Evolutionary conservation across 257 asterid species (phyloP).

Genomic region (Gynochthodes officinalis): DNA sequence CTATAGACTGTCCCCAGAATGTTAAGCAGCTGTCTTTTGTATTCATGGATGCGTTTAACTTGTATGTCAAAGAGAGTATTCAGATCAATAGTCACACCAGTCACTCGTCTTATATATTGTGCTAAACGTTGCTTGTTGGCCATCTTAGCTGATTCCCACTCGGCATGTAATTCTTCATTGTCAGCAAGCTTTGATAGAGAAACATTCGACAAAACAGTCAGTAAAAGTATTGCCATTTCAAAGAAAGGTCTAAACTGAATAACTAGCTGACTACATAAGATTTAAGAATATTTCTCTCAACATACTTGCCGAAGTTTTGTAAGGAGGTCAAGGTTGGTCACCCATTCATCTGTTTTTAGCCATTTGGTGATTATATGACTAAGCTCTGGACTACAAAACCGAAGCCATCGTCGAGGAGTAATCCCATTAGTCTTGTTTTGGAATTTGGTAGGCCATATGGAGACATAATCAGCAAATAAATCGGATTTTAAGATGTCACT

Average conservation of each 20-base stretch:
- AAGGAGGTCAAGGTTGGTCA: constrained; percentile 78
- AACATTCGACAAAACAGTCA: constrained; percentile 11
- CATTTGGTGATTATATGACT: constrained; percentile 94
- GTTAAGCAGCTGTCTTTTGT: constrained; percentile 95
- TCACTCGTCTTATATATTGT: constrained; percentile 60
- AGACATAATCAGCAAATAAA: constrained; percentile 86
- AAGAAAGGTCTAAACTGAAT: constrained; percentile 1
- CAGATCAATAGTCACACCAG: constrained; percentile 83
- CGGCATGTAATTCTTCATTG: constrained; percentile 62
- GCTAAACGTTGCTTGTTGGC: constrained; percentile 91
- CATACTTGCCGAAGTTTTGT: constrained; percentile 79
- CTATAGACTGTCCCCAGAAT: constrained; percentile 83
- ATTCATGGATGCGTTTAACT: constrained; percentile 98
- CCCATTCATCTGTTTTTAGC: constrained; percentile 96
- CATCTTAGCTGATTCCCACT: constrained; percentile 94
- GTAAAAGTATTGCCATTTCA: background rate
- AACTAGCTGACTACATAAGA: background rate
- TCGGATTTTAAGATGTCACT: constrained; percentile 88
- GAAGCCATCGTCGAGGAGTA: constrained; percentile 98
- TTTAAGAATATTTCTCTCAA: constrained; percentile 14
- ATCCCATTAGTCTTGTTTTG: constrained; percentile 98
- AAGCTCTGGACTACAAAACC: constrained; percentile 90
- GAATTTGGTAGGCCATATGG: constrained; percentile 91
- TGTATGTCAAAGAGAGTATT: constrained; percentile 92
- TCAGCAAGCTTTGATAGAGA: constrained; percentile 63